Percentiles rank a stretch among this genome's conserved stretches.
phyloP scores from a whole-genome alignment of 2,329 filamentous ascomycete species.

The Byssochlamys sp. region DNA sequence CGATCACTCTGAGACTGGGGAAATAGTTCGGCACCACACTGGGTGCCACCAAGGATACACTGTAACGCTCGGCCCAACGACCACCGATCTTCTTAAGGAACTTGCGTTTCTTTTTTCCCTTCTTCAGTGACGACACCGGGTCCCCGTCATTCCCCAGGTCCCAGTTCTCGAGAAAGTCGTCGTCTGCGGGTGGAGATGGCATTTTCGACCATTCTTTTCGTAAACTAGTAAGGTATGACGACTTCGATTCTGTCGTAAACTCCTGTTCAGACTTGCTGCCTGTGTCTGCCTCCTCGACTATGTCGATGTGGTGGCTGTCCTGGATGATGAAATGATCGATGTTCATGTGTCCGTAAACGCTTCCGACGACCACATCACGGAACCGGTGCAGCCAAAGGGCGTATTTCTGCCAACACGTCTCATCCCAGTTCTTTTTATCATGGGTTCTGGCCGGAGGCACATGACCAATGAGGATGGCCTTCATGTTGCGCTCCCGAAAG shows the following conservation, averaged over 20 bases:
- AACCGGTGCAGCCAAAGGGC: constrained; percentile 82
- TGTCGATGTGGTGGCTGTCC: constrained; percentile 66
- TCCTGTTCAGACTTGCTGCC: constrained; percentile 29
- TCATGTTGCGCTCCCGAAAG: constrained; percentile 74
- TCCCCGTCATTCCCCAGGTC: constrained; percentile 14
- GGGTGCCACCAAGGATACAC: constrained; percentile 68
- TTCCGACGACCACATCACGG: constrained; percentile 73
- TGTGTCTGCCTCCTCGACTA: constrained; percentile 32
- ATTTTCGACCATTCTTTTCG: constrained; percentile 68
- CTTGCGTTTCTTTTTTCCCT: constrained; percentile 37
- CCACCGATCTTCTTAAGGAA: constrained; percentile 64
- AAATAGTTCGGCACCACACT: constrained; percentile 91
- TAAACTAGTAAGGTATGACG: constrained; percentile 70
- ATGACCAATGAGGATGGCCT: constrained; percentile 88
- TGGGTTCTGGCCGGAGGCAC: constrained; percentile 81
- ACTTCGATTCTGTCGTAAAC: constrained; percentile 57
- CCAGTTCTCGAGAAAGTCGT: constrained; percentile 6
- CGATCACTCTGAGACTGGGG: constrained; percentile 76
- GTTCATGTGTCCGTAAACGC: constrained; percentile 92
- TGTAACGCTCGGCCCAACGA: constrained; percentile 73
- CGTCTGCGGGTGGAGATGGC: constrained; percentile 43
- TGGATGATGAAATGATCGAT: constrained; percentile 94
- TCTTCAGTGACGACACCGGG: constrained; percentile 5
- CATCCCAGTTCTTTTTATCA: constrained; percentile 83
- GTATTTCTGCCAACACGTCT: constrained; percentile 97